A percentile compares a stretch with the other conserved stretches of the same genome.
Conservation (phyloP, 2,329 filamentous ascomycete species). For the Stachybotrys echinatus region DNA sequence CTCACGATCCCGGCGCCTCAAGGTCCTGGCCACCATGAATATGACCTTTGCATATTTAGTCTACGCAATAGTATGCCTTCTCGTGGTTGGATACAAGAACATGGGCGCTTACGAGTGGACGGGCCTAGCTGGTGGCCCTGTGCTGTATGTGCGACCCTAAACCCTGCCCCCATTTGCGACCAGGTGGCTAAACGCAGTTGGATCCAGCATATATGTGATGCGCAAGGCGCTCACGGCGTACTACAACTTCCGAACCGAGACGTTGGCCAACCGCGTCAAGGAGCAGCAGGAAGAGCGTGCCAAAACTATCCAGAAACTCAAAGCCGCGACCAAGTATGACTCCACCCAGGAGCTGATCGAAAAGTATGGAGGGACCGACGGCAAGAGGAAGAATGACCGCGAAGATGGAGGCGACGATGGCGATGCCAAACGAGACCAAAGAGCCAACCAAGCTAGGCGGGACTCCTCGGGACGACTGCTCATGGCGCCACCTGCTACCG, state of each 20-base stretch:
- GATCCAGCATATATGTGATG: slow-evolving; percentile 68
- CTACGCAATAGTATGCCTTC: slow-evolving; percentile 71
- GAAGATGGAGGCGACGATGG: slow-evolving; percentile 61
- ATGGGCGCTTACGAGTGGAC: slow-evolving; percentile 75
- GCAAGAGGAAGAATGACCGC: slow-evolving; percentile 21
- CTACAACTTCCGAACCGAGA: slow-evolving; percentile 77
- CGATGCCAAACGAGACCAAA: slow-evolving; percentile 29
- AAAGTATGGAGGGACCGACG: slow-evolving; percentile 76
- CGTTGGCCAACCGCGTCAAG: slow-evolving; percentile 63
- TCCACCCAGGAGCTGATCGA: slow-evolving; percentile 88
- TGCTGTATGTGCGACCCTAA: slow-evolving; percentile 52
- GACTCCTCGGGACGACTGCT: slow-evolving; percentile 34
- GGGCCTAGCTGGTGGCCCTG: slow-evolving; percentile 70
- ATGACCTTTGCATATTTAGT: slow-evolving; percentile 86
- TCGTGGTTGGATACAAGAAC: slow-evolving; percentile 80
- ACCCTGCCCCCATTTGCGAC: neutral
- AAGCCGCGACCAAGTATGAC: slow-evolving; percentile 92
- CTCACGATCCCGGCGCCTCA: slow-evolving; percentile 68
- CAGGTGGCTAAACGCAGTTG: slow-evolving; percentile 9
- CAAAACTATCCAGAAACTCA: slow-evolving; percentile 87
- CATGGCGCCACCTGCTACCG: slow-evolving; percentile 55
- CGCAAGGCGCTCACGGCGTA: slow-evolving; percentile 62
- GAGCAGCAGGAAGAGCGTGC: slow-evolving; percentile 73
- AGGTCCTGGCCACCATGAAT: slow-evolving; percentile 86
- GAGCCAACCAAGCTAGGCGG: slow-evolving; percentile 6